Evolutionary conservation across 768 basidiomycete species (phyloP), one percentile per base, ranked within the genome.

Genomic region (Exidia glandulosa): DNA sequence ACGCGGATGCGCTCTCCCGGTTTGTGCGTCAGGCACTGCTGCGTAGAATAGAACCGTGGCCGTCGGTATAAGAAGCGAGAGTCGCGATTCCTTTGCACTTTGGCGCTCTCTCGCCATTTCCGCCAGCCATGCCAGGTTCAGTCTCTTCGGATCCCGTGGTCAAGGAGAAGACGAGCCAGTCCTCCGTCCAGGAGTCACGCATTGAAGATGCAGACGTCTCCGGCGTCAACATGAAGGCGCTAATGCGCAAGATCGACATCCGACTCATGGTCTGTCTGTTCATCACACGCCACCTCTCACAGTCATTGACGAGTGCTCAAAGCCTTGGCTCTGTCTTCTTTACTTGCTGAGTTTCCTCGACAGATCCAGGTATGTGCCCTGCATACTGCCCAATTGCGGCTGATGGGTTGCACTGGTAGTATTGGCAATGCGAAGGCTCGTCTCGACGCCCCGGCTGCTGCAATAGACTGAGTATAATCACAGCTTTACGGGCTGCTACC

Each of bases 371-470:
- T 45, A 37, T 19, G 36, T 12, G 41, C 41, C 6, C 7, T 6
- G 41, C 41, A 14, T 45, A 12, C 19, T 19, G 10, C 0, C 19
- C 12, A 19, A 12, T 37, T 10, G 19, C 10, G 19, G 36, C 36
- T 37, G 12, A 37, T 16, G n/a, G 52, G 36, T 10, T 68, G 68
- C 57, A 62, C 68, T 10, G 75, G 76, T 37, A 79, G 81, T 58
- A 84, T 90, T 65, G 88, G 87, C 45, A 89, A 89, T 68, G 86
- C 87, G 3, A 83, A 82, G 74, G 88, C 85, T 50, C 57, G 75
- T 29, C 34, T 23, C 45, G 4, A 57, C 45, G 56, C 32, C 29
- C 16, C 62, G 50, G 59, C 63, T 30, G 25, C 7, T 32, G 14
- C 16, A 25, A 29, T 29, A 36, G 10, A 7, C 33, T 36, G 31